Conservation (phyloP, 768 basidiomycete genomes). For the Leccinellum rugosiceps region DNA sequence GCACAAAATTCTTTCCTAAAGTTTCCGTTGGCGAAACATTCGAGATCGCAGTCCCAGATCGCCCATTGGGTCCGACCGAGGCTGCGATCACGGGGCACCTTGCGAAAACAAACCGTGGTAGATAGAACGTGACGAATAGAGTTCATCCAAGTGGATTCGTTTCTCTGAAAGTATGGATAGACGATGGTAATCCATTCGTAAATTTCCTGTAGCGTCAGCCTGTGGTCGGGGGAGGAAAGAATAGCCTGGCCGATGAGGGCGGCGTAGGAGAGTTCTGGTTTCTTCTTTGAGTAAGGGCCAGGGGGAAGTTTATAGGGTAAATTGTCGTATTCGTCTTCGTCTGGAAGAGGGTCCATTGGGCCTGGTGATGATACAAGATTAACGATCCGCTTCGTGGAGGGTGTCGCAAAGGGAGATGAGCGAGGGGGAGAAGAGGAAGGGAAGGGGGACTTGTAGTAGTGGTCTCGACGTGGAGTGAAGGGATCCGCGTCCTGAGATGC, state of each 20-base stretch:
- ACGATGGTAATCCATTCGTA: conserved; percentile 95
- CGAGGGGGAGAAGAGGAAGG: conserved; percentile 60
- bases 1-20: conserved; percentile 63
- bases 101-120: conserved; percentile 88
- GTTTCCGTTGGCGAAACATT: conserved; percentile 81
- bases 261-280: conserved; percentile 90
- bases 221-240: conserved; percentile 75
- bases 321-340: conserved; percentile 61
- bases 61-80: conserved; percentile 87
- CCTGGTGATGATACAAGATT: conserved; percentile 86
- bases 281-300: conserved; percentile 75
- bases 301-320: conserved; percentile 78
- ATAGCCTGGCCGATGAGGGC: conserved; percentile 96
- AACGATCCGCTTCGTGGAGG: conserved; percentile 50
- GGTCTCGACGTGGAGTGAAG: conserved; percentile 49
- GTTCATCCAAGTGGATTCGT: conserved; percentile 97
- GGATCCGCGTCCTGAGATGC: conserved; percentile 38
- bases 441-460: conserved; percentile 45
- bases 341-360: conserved; percentile 63
- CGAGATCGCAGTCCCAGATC: conserved; percentile 76
- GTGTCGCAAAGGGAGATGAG: conserved; percentile 63
- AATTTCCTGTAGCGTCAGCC: conserved; percentile 91
- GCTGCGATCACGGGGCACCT: conserved; percentile 71
- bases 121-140: conserved; percentile 96
- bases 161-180: conserved; percentile 90